phyloP scores from a whole-genome alignment of 768 basidiomycete species.

The Mycena filopes region DNA sequence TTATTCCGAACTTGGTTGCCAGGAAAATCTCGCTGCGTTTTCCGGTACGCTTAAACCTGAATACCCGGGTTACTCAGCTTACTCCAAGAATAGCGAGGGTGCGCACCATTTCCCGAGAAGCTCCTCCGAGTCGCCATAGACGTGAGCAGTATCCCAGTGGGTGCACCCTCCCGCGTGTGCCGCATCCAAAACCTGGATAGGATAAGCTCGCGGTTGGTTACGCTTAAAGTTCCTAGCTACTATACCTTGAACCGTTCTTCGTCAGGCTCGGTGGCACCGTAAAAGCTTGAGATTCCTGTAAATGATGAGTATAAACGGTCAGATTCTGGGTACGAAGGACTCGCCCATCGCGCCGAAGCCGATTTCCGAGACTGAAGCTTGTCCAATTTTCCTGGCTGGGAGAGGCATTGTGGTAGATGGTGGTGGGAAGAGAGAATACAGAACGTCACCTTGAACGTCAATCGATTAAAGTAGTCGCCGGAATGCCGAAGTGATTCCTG shows the following conservation, averaged over 20 bases:
- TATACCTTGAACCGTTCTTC: conserved; percentile 66
- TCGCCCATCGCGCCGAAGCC: conserved; percentile 55
- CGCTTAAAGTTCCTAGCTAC: too few relatives aligned
- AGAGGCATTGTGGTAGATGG: conserved; percentile 23
- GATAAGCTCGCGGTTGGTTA: not conserved
- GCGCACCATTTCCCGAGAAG: conserved; percentile 30
- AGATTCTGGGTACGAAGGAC: too few relatives aligned
- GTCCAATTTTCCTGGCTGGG: conserved; percentile 45
- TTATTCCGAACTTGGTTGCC: conserved; percentile 62
- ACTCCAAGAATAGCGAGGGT: not conserved
- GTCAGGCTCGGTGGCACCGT: conserved; percentile 52
- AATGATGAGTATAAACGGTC: too few relatives aligned
- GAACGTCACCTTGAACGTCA: not conserved
- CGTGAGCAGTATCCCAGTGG: conserved; percentile 12
- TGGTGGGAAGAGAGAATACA: not conserved
- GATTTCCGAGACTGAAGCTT: conserved; percentile 46
- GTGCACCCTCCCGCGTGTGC: conserved; percentile 14
- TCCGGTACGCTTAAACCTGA: conserved; percentile 58
- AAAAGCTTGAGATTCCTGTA: conserved; percentile 56
- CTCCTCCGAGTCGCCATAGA: conserved; percentile 25
- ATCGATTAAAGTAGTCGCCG: too few relatives aligned
- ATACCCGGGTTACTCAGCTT: not conserved
- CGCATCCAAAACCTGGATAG: conserved; percentile 21
- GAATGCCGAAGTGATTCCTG: too few relatives aligned
- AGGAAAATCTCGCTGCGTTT: conserved; percentile 63